Base-by-base conservation (phyloP, 2,329 filamentous ascomycete genomes). In the Teratosphaeriaceae sp. region DNA sequence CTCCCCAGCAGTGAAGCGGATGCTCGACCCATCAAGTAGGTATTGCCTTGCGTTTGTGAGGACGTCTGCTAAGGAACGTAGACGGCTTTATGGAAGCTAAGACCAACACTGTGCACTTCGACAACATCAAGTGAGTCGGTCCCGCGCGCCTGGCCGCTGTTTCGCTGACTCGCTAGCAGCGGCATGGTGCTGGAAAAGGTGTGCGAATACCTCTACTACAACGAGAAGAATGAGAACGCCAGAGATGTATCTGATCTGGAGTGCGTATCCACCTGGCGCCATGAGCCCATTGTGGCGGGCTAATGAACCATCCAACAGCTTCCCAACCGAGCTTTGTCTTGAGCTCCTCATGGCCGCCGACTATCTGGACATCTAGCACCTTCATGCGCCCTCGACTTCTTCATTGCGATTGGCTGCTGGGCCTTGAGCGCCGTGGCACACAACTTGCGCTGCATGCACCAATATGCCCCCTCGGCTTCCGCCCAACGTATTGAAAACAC, bases 161-260 rank as follows among this genome's bases (percentile, higher is more conserved):
- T 42, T 21, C 36, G 26, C 24, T 37, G 15, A 36, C 19, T 7
- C 18, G 11, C 21, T n/a, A 15, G 29, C 61, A 88, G 84, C 65
- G 82, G 79, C 50, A 70, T 82, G 41, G 77, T 88, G 5, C 77
- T 90, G 2, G 85, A 89, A 62, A 88, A 87, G 61, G 80, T 89
- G 23, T 84, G 82, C 63, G 84, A 89, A 65, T 90, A 89, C 66
- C 82, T 88, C 49, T 85, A 88, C 61, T 89, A 88, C 69, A 85
- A 84, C 70, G 82, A 88, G 65, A 82, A 81, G 57, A 75, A 86
- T 65, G 75, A 75, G 40, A 76, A 87, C 52, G 72, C 72, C 52
- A 80, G 82, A 53, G 80, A 88, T 55, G 84, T 88, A 16, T 80
- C 82, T 3, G 85, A 90, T 57, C 84, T 88, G 80, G 84, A 88